A percentile compares a stretch with the other conserved stretches of the same genome.
phyloP scores from a whole-genome alignment of 495 filamentous ascomycete species.

The Pyrenula massariospora region DNA sequence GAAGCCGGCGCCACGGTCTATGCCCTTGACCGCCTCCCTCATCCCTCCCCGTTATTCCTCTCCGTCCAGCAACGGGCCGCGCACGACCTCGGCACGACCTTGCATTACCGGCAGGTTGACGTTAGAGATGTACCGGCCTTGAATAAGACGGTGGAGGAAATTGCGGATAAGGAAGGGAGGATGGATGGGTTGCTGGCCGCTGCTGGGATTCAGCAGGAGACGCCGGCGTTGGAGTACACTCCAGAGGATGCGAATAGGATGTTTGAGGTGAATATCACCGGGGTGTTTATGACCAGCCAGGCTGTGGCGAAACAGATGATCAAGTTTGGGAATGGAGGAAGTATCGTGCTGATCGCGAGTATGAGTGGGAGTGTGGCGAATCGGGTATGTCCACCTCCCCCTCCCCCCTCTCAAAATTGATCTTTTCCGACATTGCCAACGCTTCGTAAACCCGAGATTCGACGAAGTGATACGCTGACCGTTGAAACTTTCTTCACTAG shows the following conservation, averaged over 20 bases:
- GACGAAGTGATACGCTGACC: too few relatives aligned
- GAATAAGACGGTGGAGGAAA: constrained; percentile 53
- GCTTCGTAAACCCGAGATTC: too few relatives aligned
- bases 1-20: constrained; percentile 62
- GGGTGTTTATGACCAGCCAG: constrained; percentile 64
- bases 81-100: constrained; percentile 51
- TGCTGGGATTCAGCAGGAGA: constrained; percentile 63
- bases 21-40: constrained; percentile 23
- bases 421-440: neutral
- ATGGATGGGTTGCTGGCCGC: constrained; percentile 70
- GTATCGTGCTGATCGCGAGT: constrained; percentile 60
- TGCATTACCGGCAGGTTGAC: constrained; percentile 74
- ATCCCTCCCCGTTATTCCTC: constrained; percentile 47
- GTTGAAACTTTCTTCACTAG: constrained; percentile 20
- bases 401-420: neutral
- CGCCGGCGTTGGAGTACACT: constrained; percentile 56
- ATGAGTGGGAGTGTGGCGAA: constrained; percentile 69
- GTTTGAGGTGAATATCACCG: constrained; percentile 67
- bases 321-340: constrained; percentile 56
- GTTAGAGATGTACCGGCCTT: constrained; percentile 65
- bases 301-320: constrained; percentile 68
- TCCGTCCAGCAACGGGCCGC: constrained; percentile 51
- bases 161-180: constrained; percentile 58
- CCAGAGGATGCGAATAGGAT: constrained; percentile 55
- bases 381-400: constrained; percentile 24